Conservation (phyloP, 306 rosid genomes). For the Mimosa bimucronata region DNA sequence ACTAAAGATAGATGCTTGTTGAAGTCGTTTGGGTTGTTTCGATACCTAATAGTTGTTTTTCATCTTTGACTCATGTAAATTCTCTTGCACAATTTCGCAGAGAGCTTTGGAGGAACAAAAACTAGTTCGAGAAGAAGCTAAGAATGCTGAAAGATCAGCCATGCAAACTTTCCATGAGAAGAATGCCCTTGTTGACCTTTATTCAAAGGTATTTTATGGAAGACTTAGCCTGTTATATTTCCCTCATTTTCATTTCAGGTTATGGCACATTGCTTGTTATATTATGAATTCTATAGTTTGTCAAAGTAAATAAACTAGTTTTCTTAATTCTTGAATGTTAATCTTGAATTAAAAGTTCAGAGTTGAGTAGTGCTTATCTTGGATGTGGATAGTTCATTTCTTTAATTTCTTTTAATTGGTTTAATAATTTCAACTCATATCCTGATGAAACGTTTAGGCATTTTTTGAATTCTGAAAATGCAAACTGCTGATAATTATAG, state of each 20-base stretch:
- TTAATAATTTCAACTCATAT: constrained; percentile 13
- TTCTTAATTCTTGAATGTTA: not conserved
- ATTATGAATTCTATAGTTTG: not conserved
- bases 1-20: constrained; percentile 20
- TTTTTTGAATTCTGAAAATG: not conserved
- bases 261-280: not conserved
- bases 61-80: constrained; percentile 28
- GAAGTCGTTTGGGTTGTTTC: constrained; percentile 15
- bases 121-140: constrained; percentile 74
- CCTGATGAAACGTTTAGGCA: not conserved
- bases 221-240: constrained; percentile 4
- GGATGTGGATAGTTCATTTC: not conserved
- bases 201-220: constrained; percentile 64
- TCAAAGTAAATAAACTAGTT: not conserved
- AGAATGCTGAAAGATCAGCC: constrained; percentile 69
- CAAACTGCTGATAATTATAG: constrained; percentile 2
- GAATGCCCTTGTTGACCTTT: constrained; percentile 65
- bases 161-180: constrained; percentile 80
- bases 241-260: constrained; percentile 1
- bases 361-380: not conserved
- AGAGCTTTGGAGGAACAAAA: constrained; percentile 86
- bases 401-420: constrained; percentile 19
- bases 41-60: constrained; percentile 17
- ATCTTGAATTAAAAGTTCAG: not conserved
- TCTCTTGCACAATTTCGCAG: constrained; percentile 39